Percentiles rank a stretch among this genome's conserved stretches.
Conservation (phyloP, 148 eudicot species). For the Cornus controversa region DNA sequence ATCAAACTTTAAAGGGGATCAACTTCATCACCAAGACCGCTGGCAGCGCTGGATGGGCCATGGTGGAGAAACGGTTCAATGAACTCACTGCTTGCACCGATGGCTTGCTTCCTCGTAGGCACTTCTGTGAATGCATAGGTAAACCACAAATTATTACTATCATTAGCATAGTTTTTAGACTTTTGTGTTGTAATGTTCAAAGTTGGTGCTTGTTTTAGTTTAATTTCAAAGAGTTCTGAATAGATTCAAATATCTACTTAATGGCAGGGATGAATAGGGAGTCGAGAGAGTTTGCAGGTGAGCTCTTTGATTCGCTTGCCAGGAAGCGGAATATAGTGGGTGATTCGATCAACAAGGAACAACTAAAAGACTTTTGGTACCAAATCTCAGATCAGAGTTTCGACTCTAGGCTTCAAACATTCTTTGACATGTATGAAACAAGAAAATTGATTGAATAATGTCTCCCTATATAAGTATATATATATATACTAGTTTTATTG, state of each 20-base stretch:
- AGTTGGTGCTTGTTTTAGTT: no score
- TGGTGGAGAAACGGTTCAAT: constrained; percentile 32
- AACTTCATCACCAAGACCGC: constrained; percentile 39
- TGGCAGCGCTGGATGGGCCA: constrained; percentile 33
- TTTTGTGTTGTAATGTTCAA: no score
- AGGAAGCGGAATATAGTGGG: constrained; percentile 28
- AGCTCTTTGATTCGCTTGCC: constrained; percentile 37
- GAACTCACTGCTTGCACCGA: constrained; percentile 22
- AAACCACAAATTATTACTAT: not conserved
- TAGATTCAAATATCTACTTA: not conserved
- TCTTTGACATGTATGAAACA: constrained; percentile 38
- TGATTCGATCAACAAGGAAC: constrained; percentile 22
- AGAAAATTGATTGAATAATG: no score
- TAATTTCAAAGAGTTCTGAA: no score
- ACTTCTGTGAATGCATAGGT: constrained; percentile 40
- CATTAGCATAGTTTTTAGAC: no score
- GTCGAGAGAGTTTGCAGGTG: constrained; percentile 31
- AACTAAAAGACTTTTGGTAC: constrained; percentile 40
- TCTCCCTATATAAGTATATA: no score
- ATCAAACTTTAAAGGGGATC: constrained; percentile 31
- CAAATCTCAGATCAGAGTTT: no score
- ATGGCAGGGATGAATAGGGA: constrained; percentile 37
- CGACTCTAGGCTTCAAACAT: constrained; percentile 37
- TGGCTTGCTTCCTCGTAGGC: constrained; percentile 34
- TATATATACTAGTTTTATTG: not conserved